Conservation (phyloP, 305 asterid genomes). For the Solanum hybrid region DNA sequence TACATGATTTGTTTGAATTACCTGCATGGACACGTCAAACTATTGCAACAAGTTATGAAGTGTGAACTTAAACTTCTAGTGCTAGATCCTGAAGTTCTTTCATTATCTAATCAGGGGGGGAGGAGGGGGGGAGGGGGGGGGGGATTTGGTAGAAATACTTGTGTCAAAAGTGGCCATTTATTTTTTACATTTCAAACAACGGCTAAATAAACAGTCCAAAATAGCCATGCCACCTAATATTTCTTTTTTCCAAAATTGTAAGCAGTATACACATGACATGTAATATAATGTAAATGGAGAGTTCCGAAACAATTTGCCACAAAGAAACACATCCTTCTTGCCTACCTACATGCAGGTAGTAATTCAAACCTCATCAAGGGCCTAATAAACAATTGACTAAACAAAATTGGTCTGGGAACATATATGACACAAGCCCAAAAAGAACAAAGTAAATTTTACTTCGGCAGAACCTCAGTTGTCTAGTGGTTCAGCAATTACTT, state of each 20-base stretch:
- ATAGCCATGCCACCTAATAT: neutral
- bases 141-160: no score
- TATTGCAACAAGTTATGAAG: neutral
- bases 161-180: neutral
- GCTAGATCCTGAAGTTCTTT: neutral
- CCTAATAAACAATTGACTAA: neutral
- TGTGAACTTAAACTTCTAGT: neutral
- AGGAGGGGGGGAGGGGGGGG: no score
- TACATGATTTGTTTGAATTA: neutral
- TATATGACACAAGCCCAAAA: neutral
- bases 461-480: neutral
- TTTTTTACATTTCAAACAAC: neutral
- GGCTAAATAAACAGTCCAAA: neutral
- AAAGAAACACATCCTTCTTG: neutral
- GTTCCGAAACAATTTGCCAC: neutral
- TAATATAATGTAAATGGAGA: neutral
- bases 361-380: neutral
- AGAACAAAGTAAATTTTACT: neutral
- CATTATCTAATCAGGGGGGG: neutral
- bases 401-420: neutral
- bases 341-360: neutral
- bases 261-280: neutral
- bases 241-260: neutral
- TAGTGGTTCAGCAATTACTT: conserved; percentile 29
- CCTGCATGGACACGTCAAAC: neutral